phyloP scores from a whole-genome alignment of 176 grass and related monocot genomes.

The Zoysia japonica region DNA sequence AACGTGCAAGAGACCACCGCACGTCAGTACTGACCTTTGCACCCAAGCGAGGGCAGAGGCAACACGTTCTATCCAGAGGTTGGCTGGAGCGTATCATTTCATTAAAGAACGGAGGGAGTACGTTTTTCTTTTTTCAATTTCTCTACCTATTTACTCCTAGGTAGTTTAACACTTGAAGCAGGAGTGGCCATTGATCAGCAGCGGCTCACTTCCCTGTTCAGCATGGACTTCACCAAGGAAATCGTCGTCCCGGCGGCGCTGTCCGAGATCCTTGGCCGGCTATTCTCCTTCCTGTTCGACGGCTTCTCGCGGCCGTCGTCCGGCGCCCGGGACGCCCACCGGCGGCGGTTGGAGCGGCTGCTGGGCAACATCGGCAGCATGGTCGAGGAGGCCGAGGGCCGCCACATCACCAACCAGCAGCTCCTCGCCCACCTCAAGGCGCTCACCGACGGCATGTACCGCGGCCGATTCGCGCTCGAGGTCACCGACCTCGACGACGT shows the following conservation, averaged over 20 bases:
- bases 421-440: constrained; percentile 41
- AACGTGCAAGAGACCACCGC: too few relatives aligned
- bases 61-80: too few relatives aligned
- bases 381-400: constrained; percentile 52
- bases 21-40: too few relatives aligned
- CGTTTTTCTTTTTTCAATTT: too few relatives aligned
- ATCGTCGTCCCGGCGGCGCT: constrained; percentile 33
- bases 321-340: constrained; percentile 5
- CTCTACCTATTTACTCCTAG: too few relatives aligned
- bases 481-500: constrained; percentile 14
- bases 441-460: constrained; percentile 42
- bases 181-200: too few relatives aligned
- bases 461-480: constrained; percentile 46
- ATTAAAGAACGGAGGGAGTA: too few relatives aligned
- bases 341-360: constrained; percentile 42
- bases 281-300: constrained; percentile 41
- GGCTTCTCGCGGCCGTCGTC: background rate
- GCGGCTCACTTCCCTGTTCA: background rate
- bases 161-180: too few relatives aligned
- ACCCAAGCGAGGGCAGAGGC: too few relatives aligned
- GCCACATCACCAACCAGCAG: constrained; percentile 52
- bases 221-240: constrained; percentile 20
- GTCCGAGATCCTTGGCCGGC: constrained; percentile 23
- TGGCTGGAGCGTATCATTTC: too few relatives aligned
- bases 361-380: constrained; percentile 34